Conservation (phyloP, 805 yeast genomes). For the Barnettozyma californica region DNA sequence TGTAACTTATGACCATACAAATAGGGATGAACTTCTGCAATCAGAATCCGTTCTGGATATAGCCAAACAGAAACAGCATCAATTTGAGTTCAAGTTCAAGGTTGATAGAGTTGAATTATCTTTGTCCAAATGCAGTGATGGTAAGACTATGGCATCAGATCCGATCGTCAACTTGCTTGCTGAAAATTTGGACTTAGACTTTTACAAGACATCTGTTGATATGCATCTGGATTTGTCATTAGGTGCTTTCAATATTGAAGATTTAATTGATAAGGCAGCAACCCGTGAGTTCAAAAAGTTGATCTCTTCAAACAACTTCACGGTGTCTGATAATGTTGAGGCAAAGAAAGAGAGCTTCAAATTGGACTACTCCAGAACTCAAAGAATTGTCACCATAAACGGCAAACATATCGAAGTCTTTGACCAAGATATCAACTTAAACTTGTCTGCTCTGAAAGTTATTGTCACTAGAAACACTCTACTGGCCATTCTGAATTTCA, state of each 20-base stretch:
- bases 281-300: constrained; percentile 61
- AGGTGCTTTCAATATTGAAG: constrained; percentile 65
- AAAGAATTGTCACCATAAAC: constrained; percentile 52
- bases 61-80: constrained; percentile 40
- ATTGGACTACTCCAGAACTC: constrained; percentile 52
- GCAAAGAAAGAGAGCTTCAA: constrained; percentile 48
- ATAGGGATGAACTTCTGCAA: constrained; percentile 1
- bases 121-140: constrained; percentile 62
- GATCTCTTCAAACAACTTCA: constrained; percentile 55
- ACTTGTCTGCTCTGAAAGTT: constrained; percentile 72
- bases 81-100: constrained; percentile 66
- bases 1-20: neutral
- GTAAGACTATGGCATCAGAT: constrained; percentile 53
- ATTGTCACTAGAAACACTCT: constrained; percentile 74
- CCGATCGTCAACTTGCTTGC: constrained; percentile 71
- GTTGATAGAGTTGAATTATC: constrained; percentile 61
- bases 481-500: constrained; percentile 72
- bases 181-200: constrained; percentile 53
- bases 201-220: constrained; percentile 51
- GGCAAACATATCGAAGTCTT: constrained; percentile 55
- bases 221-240: constrained; percentile 64
- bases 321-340: constrained; percentile 31
- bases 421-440: constrained; percentile 70
- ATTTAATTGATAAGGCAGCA: constrained; percentile 61
- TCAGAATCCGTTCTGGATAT: constrained; percentile 4